Conservation (phyloP, 352 stramenopile genomes). For the Phytophthora quininea region DNA sequence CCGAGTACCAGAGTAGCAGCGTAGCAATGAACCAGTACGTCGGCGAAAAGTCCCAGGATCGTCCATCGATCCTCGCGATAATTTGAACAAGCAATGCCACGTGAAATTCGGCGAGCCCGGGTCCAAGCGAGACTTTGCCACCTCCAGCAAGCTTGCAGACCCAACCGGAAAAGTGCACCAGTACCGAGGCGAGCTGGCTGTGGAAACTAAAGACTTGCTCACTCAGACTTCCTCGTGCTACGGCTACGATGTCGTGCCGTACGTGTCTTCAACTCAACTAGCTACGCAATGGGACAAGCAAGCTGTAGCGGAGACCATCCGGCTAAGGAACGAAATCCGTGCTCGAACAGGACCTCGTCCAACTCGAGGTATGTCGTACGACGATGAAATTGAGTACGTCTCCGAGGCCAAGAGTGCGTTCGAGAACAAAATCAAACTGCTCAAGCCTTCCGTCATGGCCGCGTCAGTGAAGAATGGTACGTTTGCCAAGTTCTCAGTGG, state of each 20-base stretch:
- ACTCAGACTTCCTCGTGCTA: constrained; percentile 65
- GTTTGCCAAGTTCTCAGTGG: constrained; percentile 5
- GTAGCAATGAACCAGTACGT: constrained; percentile 52
- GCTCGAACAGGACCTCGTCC: constrained; percentile 59
- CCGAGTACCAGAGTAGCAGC: constrained; percentile 61
- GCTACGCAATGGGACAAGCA: constrained; percentile 72
- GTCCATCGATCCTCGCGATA: constrained; percentile 26
- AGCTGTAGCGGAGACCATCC: constrained; percentile 59
- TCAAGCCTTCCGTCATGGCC: constrained; percentile 79
- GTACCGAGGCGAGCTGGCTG: constrained; percentile 60
- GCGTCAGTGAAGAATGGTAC: constrained; percentile 79
- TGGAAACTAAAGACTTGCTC: constrained; percentile 60
- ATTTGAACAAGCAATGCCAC: constrained; percentile 70
- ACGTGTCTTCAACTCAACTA: constrained; percentile 68
- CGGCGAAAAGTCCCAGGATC: constrained; percentile 19
- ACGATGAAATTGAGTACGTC: constrained; percentile 82
- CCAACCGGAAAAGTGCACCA: constrained; percentile 71
- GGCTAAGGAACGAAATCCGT: constrained; percentile 69
- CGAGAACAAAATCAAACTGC: constrained; percentile 72
- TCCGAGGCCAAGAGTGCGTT: constrained; percentile 76
- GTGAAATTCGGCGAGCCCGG: constrained; percentile 70
- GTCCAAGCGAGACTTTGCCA: constrained; percentile 63
- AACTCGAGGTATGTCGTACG: constrained; percentile 74
- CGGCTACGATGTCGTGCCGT: constrained; percentile 54
- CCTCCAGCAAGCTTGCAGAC: constrained; percentile 56